Evolutionary conservation across 106 monocot genomes (phyloP), one percentile per base, ranked within the genome.

Genomic region (Narthecium ossifragum): DNA sequence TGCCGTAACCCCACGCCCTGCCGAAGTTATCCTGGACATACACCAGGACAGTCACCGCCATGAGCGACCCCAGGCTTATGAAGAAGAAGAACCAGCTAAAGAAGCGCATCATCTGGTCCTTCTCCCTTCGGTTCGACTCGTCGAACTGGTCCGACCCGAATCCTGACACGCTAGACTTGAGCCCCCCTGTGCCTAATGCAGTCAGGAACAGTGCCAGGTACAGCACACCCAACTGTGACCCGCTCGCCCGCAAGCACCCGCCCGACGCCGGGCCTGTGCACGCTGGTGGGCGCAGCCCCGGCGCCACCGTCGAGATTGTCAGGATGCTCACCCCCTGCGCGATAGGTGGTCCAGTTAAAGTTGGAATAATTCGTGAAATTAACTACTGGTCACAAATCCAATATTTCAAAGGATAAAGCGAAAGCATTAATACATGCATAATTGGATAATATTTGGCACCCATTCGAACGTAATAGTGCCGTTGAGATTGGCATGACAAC

Each of bases 81-180:
- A 86, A 69, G 81, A 86, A 86, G 78, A 78, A 81, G 78, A 86
- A 86, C 81, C 81, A 86, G 71, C 54, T 78, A 81, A 86, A 86
- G 78, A 86, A 86, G n/a, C 10, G 49, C 37, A 65, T 57, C 86
- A 86, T 86, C 43, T 53, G 49, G 43, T 24, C 26, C 68, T 61
- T 71, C 68, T 86, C 86, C 31, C 1, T 48, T 11, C 14, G 57
- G 68, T 81, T 40, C n/a, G 53, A 49, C 78, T 81, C 86, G 61
- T 86, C 86, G 80, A 81, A 86, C 71, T 86, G 86, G 74, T 86
- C 83, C 25, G 83, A 80, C 6, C 80, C 80, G 51, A 85, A 80
- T 21, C 85, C 85, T 7, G 85, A 85, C 58, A 85, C 85, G 57
- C 85, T 85, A 38, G 85, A 85, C 66, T 85, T 85, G 51, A 80